These are phyloP conservation scores for Lactarius vividus DNA, from an alignment of 768 basidiomycete species.

Conservation along the genomic window DNA sequence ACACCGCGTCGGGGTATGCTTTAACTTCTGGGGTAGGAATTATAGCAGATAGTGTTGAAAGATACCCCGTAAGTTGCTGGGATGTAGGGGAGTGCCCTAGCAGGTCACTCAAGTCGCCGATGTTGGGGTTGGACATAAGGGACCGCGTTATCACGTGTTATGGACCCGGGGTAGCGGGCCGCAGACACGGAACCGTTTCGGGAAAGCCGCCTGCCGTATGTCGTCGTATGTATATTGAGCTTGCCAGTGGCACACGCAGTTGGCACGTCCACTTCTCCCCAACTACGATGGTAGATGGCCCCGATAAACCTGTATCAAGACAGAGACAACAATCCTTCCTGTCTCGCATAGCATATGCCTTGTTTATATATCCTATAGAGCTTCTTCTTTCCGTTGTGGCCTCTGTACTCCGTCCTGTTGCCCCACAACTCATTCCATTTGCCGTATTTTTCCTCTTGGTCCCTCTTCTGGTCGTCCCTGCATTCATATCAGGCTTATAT, in stretches of 20 bases:
- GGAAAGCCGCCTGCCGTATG: neutral
- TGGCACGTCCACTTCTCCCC: neutral
- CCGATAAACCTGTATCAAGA: constrained; percentile 16
- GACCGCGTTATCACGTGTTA: constrained; percentile 6
- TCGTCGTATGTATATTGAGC: neutral
- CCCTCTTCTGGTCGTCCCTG: constrained; percentile 59
- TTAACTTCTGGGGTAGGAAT: constrained; percentile 61
- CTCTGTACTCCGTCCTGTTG: constrained; percentile 44
- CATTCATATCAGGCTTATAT: constrained; percentile 64
- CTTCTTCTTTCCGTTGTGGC: constrained; percentile 31
- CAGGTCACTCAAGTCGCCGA: constrained; percentile 36
- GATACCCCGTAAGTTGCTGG: constrained; percentile 41
- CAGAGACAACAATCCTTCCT: constrained; percentile 7
- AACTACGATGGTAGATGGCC: constrained; percentile 19
- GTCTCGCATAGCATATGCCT: constrained; percentile 5
- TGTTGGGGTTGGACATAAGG: neutral
- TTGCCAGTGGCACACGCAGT: too few relatives aligned
- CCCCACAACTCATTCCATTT: constrained; percentile 65
- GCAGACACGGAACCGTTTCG: neutral
- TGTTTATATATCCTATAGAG: constrained; percentile 29
- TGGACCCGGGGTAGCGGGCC: neutral
- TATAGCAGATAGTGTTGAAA: constrained; percentile 36
- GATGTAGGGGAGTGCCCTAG: constrained; percentile 55
- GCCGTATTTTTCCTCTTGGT: constrained; percentile 58
- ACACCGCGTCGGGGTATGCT: constrained; percentile 77